These are phyloP conservation scores for Sonneratia alba DNA, from an alignment of 345 rosid genomes.

Conservation along the genomic window DNA sequence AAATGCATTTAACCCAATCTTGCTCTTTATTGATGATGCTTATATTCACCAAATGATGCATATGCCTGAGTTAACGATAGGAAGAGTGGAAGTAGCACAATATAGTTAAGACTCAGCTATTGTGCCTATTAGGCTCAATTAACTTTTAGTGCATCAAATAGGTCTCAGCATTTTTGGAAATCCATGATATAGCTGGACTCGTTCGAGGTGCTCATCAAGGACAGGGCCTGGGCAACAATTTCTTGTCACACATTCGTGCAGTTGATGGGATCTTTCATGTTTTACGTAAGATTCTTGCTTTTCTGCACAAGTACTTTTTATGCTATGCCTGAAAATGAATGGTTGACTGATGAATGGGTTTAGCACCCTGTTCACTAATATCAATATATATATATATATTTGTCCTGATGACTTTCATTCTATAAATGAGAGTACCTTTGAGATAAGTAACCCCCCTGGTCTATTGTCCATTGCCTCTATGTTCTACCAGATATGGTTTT, in stretches of 20 bases:
- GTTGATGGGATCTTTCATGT: constrained; percentile 99
- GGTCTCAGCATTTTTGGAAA: constrained; percentile 91
- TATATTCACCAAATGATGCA: not conserved
- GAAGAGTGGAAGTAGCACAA: not conserved
- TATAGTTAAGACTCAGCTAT: not conserved
- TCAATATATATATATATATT: not conserved
- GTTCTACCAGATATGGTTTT: not conserved
- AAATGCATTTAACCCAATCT: not conserved
- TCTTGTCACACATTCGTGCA: constrained; percentile 94
- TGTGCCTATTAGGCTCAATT: not conserved
- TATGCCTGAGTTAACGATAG: not conserved
- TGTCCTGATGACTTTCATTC: not conserved
- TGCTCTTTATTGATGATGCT: not conserved
- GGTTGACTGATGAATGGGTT: not conserved
- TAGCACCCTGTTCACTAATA: not conserved
- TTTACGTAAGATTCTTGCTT: constrained; percentile 43
- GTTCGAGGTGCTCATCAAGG: constrained; percentile 97
- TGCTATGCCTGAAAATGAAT: not conserved
- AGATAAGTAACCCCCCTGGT: not conserved
- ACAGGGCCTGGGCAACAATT: constrained; percentile 92
- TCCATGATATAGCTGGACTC: constrained; percentile 95
- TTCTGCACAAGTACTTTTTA: not conserved
- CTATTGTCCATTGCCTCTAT: not conserved
- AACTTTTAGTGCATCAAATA: constrained; percentile 16
- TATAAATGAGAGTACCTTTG: not conserved